Conservation (phyloP, 2,329 filamentous ascomycete genomes). For the Paraphaeosphaeria minitans region DNA sequence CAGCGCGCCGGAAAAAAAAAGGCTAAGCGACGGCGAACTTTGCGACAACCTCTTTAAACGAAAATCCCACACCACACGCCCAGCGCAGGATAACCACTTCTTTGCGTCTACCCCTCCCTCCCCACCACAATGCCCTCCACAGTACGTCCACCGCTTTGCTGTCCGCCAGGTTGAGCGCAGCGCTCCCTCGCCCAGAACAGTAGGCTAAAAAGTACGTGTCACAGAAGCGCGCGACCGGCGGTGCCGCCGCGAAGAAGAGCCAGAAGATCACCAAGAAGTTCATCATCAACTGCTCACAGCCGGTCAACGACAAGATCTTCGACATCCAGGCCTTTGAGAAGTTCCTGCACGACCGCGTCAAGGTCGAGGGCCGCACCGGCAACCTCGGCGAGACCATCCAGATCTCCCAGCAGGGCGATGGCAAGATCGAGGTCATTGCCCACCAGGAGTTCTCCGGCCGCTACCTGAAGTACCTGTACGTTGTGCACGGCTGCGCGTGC, state of each 20-base stretch:
- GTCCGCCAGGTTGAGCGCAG: conserved; percentile 62
- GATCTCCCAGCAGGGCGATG: conserved; percentile 90
- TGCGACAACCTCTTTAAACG: conserved; percentile 3
- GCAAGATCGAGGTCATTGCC: conserved; percentile 96
- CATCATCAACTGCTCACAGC: conserved; percentile 99
- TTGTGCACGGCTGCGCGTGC: no score
- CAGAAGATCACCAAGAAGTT: conserved; percentile 92
- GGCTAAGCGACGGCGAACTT: conserved; percentile 13
- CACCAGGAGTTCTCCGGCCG: conserved; percentile 98
- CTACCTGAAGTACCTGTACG: conserved; percentile 99
- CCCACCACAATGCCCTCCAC: conserved; percentile 79
- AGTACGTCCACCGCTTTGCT: conserved; percentile 98
- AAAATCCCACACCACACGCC: conserved; percentile 26
- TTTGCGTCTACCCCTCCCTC: conserved; percentile 68
- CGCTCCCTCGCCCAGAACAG: conserved; percentile 64
- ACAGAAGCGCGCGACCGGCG: conserved; percentile 62
- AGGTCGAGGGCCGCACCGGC: conserved; percentile 97
- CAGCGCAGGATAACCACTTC: conserved; percentile 87
- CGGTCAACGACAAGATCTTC: conserved; percentile 99
- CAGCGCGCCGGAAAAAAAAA: conserved; percentile 28
- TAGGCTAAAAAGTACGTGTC: conserved; percentile 90
- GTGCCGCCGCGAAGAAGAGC: conserved; percentile 55
- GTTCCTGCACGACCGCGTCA: conserved; percentile 99
- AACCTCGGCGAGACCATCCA: conserved; percentile 94
- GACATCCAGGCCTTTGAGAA: conserved; percentile 98